phyloP scores from a whole-genome alignment of 192 early-diverging fungal genomes.

The Entomortierella beljakovae region DNA sequence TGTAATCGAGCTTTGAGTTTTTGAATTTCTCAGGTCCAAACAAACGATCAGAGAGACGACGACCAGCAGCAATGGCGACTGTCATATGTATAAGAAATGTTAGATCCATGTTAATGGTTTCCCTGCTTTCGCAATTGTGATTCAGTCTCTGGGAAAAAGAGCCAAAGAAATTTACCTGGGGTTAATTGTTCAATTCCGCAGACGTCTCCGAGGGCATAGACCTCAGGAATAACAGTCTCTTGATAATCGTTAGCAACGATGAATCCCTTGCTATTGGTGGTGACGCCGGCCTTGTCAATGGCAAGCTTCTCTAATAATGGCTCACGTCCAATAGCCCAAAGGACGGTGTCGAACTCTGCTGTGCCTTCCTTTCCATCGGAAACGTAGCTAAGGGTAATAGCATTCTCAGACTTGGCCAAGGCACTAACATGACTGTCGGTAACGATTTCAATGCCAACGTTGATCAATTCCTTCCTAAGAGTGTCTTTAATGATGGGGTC shows the following conservation, averaged over 20 bases:
- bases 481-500: constrained; percentile 86
- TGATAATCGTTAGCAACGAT: constrained; percentile 91
- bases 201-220: constrained; percentile 96
- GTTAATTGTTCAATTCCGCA: constrained; percentile 93
- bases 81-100: not conserved
- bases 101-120: not conserved
- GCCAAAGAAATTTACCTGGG: constrained; percentile 64
- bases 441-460: constrained; percentile 86
- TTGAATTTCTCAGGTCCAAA: constrained; percentile 84
- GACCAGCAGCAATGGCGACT: constrained; percentile 97
- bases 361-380: constrained; percentile 52
- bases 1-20: constrained; percentile 88
- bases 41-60: constrained; percentile 88
- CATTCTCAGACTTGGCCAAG: constrained; percentile 67
- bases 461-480: constrained; percentile 80
- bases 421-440: constrained; percentile 68
- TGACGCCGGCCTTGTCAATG: constrained; percentile 72
- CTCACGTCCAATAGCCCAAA: constrained; percentile 93
- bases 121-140: too few species aligned
- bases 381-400: constrained; percentile 63
- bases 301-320: constrained; percentile 82
- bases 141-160: not conserved
- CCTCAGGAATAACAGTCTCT: constrained; percentile 73
- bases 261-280: constrained; percentile 73
- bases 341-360: constrained; percentile 82